Base-by-base conservation (phyloP, 1,284 basidiomycete genomes). In the Irpex sp. region DNA sequence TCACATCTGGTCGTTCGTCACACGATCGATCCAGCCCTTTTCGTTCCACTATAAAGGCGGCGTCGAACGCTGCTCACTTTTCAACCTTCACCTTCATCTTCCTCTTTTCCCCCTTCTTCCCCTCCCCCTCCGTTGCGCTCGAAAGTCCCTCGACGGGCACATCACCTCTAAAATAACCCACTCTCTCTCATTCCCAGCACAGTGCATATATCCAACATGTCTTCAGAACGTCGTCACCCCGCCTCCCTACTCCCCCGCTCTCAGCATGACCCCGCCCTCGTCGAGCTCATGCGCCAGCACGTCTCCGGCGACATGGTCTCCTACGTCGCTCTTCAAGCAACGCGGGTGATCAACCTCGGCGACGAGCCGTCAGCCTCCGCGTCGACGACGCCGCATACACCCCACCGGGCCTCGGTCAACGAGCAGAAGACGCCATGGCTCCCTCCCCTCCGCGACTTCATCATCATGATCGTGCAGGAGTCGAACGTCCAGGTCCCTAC, bases 401-500 rank as follows among this genome's bases (percentile, higher is more conserved):
- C 79, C 64, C 78, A 75, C 77, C 84, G 80, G 74, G 66, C 75
- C 65, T 70, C 68, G n/a, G 75, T 78, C 64, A 69, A 71, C 63
- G 75, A 78, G 64, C 78, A 77, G 66, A 73, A 75, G 38, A 62
- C 69, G 55, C 71, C 66, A 36, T 55, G 64, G 66, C 61, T 94
- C n/a, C 91, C 89, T 5, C 84, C 88, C 49, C 82, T 99, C 62
- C 91, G 96, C 72, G 84, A 90, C 61, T 99, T 98, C 78, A 96
- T 99, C 75, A 80, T 86, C 63, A 87, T 89, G 74, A 84, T 98
- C 62, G 90, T 96, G 71, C 82, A 90, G 70, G 85, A 87, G 72
- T 94, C 93, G 61, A 94, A 96, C 74, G 94, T 98, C 51, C 94
- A 96, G 76, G 93, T 94, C 2, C 85, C 94, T 13, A 98, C 96